These are phyloP conservation scores for Babjeviella inositovora DNA, from an alignment of 805 yeast species.

Conservation along the genomic window DNA sequence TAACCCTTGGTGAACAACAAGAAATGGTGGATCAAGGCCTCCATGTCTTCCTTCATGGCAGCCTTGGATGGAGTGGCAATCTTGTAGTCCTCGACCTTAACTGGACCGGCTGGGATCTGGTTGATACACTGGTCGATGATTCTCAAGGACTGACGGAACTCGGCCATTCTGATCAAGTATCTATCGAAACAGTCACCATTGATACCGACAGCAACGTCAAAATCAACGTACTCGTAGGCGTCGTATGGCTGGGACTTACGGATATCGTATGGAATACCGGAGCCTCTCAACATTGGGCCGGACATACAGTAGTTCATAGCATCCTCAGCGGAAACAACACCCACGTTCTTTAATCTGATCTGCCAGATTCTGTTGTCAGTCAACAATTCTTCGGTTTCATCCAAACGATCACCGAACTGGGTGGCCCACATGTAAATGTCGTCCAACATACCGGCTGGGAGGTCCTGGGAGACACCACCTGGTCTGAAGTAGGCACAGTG, in stretches of 20 bases:
- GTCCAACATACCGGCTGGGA: slow-evolving; percentile 75
- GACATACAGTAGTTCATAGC: slow-evolving; percentile 68
- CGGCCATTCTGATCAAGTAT: slow-evolving; percentile 78
- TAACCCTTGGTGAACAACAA: slow-evolving; percentile 78
- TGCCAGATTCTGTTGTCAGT: slow-evolving; percentile 91
- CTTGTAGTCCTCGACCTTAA: slow-evolving; percentile 82
- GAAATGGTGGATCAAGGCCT: slow-evolving; percentile 81
- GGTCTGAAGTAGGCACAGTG: slow-evolving; percentile 85
- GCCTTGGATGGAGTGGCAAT: slow-evolving; percentile 70
- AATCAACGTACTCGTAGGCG: slow-evolving; percentile 76
- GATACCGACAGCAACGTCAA: slow-evolving; percentile 73
- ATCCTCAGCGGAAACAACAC: slow-evolving; percentile 73
- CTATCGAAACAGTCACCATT: slow-evolving; percentile 90
- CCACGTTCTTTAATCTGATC: slow-evolving; percentile 70
- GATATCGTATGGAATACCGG: slow-evolving; percentile 78
- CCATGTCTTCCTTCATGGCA: slow-evolving; percentile 85
- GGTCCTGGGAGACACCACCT: slow-evolving; percentile 82
- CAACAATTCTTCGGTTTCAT: slow-evolving; percentile 77
- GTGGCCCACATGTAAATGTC: slow-evolving; percentile 95
- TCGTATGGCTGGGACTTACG: slow-evolving; percentile 83
- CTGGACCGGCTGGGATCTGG: slow-evolving; percentile 86
- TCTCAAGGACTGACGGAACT: slow-evolving; percentile 81
- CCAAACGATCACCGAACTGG: slow-evolving; percentile 85
- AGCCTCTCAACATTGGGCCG: slow-evolving; percentile 85
- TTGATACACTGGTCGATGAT: slow-evolving; percentile 82